These are phyloP conservation scores for Pterocarpus santalinus DNA, from an alignment of 306 rosid genomes.

Conservation along the genomic window DNA sequence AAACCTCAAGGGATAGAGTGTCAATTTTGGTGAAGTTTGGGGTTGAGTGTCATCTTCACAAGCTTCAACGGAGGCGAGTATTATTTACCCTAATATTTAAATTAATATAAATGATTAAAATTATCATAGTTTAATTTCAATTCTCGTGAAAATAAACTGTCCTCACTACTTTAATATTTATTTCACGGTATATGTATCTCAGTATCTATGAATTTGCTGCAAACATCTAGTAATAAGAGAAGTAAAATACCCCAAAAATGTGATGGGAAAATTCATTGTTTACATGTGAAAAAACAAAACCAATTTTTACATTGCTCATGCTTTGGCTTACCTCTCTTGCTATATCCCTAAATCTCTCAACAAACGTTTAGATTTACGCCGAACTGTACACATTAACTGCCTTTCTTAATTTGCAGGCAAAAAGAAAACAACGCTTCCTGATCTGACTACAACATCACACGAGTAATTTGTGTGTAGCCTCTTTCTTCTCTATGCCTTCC, in stretches of 20 bases:
- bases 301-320: slow-evolving; percentile 38
- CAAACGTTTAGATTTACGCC: slow-evolving; percentile 33
- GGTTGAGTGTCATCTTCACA: too few relatives aligned
- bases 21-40: too few relatives aligned
- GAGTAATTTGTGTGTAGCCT: slow-evolving; percentile 64
- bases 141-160: too few relatives aligned
- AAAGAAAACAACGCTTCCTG: not conserved
- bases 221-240: not conserved
- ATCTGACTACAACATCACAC: slow-evolving; percentile 64
- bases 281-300: slow-evolving; percentile 39
- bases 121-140: too few relatives aligned
- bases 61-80: too few relatives aligned
- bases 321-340: slow-evolving; percentile 5
- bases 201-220: too few relatives aligned
- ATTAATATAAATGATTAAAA: too few relatives aligned
- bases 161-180: too few relatives aligned
- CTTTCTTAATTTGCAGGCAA: slow-evolving; percentile 35
- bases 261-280: slow-evolving; percentile 9
- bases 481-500: slow-evolving; percentile 59
- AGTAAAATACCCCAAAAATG: slow-evolving; percentile 19
- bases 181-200: too few relatives aligned
- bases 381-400: slow-evolving; percentile 45
- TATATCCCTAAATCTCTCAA: slow-evolving; percentile 45
- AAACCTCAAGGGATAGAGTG: too few relatives aligned
- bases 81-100: too few relatives aligned